Base-by-base conservation (phyloP, 306 rosid genomes). In the Cucumis cinereus region DNA sequence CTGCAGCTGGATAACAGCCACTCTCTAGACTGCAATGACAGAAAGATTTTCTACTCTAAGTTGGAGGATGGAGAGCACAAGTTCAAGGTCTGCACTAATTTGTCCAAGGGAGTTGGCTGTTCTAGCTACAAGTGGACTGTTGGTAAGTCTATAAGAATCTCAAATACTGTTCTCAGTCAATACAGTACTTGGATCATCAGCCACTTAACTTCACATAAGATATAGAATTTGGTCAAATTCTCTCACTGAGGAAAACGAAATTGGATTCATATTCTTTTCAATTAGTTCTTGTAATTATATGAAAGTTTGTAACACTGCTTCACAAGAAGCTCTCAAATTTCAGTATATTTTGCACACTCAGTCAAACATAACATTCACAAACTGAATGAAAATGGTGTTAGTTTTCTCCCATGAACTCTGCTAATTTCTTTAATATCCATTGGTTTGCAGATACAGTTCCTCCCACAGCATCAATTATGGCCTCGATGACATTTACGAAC, bases 11-110 rank as follows among this genome's bases (percentile, higher is more conserved):
- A 93, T 72, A 79, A 83, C 81, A 88, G 87, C 41, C 58, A 28
- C 60, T 64, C 77, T 77, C 85, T 92, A 63, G 70, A 80, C 55
- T 93, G 97, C 76, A 83, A 74, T 67, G 81, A 77, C 23, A 72
- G 84, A 80, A 83, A 78, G 50, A 85, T 84, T 82, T 79, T 68
- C 28, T 93, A 90, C 83, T 74, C 83, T 69, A 81, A 87, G 14
- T 84, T 93, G 91, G 73, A 10, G 62, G 97, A 93, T 79, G 98
- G 98, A 77, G 82, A 85, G 56, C 98, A 93, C 81, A 84, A 81
- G 57, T 79, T 91, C 79, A 88, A 88, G 78, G 93, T 90, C 36
- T 93, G 97, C 86, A 67, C 82, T 81, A 87, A 88, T 60, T 82
- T 79, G 50, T 54, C 82, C 75, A 82, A 66, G 58, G 88, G 87